Evolutionary conservation across 257 asterid species (phyloP).

Genomic region (Marsdenia floribunda): DNA sequence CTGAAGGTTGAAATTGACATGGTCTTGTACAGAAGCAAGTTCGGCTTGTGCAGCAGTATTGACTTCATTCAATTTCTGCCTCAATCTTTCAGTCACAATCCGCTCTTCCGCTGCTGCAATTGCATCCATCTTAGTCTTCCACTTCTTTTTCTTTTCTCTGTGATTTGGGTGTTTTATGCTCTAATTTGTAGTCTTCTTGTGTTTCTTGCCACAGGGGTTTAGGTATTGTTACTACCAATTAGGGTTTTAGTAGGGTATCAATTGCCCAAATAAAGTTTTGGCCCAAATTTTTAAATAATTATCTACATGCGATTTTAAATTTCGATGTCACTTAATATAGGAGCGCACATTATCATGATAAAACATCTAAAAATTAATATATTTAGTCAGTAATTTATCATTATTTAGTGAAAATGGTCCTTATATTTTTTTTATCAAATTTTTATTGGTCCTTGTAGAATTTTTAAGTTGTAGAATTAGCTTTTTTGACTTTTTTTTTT

Average conservation of each 20-base stretch:
- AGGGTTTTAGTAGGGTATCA: not conserved
- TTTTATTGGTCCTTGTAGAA: too few species aligned
- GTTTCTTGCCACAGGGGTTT: not conserved
- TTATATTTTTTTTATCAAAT: too few species aligned
- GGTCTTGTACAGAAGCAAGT: constrained; percentile 77
- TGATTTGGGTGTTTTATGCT: not conserved
- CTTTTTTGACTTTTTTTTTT: too few species aligned
- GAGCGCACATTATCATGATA: too few species aligned
- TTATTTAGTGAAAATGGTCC: too few species aligned
- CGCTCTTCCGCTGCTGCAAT: constrained; percentile 87
- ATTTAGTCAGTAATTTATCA: too few species aligned
- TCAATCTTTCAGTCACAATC: constrained; percentile 58
- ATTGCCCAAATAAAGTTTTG: too few species aligned
- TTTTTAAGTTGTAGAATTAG: too few species aligned
- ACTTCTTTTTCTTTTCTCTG: not conserved
- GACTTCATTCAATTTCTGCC: constrained; percentile 78
- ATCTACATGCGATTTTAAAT: too few species aligned
- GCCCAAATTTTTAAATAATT: too few species aligned
- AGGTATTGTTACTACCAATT: not conserved
- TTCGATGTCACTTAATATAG: too few species aligned
- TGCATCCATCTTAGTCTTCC: constrained; percentile 49
- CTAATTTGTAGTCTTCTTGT: not conserved
- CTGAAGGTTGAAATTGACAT: constrained; percentile 91
- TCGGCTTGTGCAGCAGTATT: constrained; percentile 74
- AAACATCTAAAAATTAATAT: too few species aligned